phyloP scores from a whole-genome alignment of 176 grass and related monocot genomes.

The Tillandsia leiboldiana region DNA sequence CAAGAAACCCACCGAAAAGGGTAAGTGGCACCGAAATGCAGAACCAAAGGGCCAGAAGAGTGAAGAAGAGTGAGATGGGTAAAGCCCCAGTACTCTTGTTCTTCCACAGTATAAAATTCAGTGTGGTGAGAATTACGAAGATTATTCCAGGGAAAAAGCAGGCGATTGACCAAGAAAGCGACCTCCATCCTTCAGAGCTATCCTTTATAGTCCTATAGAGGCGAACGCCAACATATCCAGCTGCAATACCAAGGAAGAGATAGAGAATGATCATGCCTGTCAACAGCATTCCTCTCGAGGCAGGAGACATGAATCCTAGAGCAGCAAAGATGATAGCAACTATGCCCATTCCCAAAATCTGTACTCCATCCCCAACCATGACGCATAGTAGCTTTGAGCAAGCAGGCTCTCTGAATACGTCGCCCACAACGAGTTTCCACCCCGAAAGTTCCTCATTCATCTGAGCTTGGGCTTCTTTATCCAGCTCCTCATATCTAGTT shows the following conservation, averaged over 20 bases:
- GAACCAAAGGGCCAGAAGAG: slow-evolving; percentile 75
- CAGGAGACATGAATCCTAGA: slow-evolving; percentile 84
- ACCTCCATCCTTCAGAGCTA: slow-evolving; percentile 55
- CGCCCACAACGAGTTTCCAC: slow-evolving; percentile 82
- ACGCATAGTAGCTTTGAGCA: slow-evolving; percentile 61
- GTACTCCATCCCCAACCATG: slow-evolving; percentile 72
- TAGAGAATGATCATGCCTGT: slow-evolving; percentile 86
- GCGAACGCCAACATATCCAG: slow-evolving; percentile 55
- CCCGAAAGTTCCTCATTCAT: slow-evolving; percentile 82
- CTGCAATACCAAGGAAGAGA: slow-evolving; percentile 68
- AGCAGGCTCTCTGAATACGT: slow-evolving; percentile 77
- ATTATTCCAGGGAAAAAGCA: slow-evolving; percentile 79
- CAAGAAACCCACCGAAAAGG: slow-evolving; percentile 51
- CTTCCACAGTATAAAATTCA: slow-evolving; percentile 75
- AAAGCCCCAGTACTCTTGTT: slow-evolving; percentile 76
- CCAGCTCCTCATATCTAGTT: slow-evolving; percentile 61
- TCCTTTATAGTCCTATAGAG: slow-evolving; percentile 70
- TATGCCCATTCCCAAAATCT: slow-evolving; percentile 64
- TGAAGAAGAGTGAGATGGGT: slow-evolving; percentile 74
- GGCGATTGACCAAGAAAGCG: slow-evolving; percentile 57
- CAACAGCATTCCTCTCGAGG: slow-evolving; percentile 76
- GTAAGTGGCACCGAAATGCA: slow-evolving; percentile 75
- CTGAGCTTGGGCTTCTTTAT: slow-evolving; percentile 69
- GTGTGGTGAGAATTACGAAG: slow-evolving; percentile 49
- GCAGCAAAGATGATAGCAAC: slow-evolving; percentile 66